A percentile compares a stretch with the other conserved stretches of the same genome.
These are phyloP conservation scores for Sparassis latifolia DNA, from an alignment of 1,284 basidiomycete genomes.

Conservation along the genomic window DNA sequence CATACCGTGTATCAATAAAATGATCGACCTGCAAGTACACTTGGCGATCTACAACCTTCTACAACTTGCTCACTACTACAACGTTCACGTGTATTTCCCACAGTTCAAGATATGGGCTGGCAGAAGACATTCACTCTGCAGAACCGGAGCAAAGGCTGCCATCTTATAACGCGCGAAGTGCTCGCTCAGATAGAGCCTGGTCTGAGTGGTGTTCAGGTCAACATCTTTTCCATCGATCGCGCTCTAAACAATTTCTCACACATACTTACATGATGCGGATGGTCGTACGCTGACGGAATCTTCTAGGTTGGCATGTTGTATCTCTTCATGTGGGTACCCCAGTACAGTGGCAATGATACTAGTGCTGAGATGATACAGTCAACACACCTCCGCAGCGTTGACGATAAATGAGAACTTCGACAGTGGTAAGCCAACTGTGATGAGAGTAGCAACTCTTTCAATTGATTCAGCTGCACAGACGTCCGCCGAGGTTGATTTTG, in stretches of 20 bases:
- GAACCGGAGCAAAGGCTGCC: constrained; percentile 63
- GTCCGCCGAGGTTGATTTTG: constrained; percentile 45
- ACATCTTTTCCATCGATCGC: constrained; percentile 3
- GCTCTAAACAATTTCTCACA: not conserved
- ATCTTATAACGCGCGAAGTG: constrained; percentile 84
- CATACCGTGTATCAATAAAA: no score
- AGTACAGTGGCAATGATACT: not conserved
- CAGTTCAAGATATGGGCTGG: constrained; percentile 66
- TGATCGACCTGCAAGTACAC: no score
- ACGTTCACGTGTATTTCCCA: no score
- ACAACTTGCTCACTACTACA: no score
- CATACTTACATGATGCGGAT: not conserved
- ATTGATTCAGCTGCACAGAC: constrained; percentile 30
- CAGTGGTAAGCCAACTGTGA: constrained; percentile 35
- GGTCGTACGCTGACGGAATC: constrained; percentile 1
- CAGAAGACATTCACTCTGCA: constrained; percentile 79
- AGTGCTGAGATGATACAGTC: constrained; percentile 36
- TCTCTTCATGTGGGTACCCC: constrained; percentile 60
- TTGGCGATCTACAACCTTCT: no score
- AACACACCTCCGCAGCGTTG: constrained; percentile 87
- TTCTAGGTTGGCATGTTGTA: constrained; percentile 65
- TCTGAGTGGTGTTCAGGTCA: constrained; percentile 61
- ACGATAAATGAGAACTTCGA: constrained; percentile 88
- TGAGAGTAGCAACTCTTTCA: constrained; percentile 1
- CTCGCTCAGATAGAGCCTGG: constrained; percentile 68